phyloP scores from a whole-genome alignment of 1,139 yeast species.

The Yamadazyma mexicana region DNA sequence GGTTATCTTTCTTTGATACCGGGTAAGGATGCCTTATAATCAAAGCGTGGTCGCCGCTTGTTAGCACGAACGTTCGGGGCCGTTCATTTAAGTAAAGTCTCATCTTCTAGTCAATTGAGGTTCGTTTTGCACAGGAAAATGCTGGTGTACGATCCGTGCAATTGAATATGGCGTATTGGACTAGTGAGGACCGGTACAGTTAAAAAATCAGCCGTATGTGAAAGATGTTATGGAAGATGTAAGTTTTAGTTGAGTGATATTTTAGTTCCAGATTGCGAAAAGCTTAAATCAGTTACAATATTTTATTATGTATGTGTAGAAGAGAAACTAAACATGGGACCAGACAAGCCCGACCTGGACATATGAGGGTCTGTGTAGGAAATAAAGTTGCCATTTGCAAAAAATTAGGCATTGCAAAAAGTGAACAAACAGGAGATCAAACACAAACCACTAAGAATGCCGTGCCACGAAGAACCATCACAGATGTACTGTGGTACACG shows the following conservation, averaged over 20 bases:
- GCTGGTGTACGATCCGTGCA: not conserved
- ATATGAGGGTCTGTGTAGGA: no score
- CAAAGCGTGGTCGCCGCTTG: constrained; percentile 48
- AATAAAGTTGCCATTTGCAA: no score
- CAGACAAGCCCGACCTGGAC: no score
- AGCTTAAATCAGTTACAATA: not conserved
- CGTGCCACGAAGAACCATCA: no score
- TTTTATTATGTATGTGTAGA: not conserved
- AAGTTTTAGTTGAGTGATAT: not conserved
- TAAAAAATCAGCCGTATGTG: no score
- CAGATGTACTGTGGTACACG: no score
- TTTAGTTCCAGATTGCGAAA: not conserved
- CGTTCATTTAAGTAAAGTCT: constrained; percentile 48
- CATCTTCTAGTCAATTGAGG: constrained; percentile 28
- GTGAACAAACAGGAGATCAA: no score
- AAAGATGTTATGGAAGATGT: not conserved
- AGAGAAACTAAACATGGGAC: no score
- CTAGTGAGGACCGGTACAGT: no score
- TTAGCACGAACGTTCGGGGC: constrained; percentile 57
- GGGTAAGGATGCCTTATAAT: constrained; percentile 50
- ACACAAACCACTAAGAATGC: no score
- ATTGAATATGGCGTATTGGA: no score
- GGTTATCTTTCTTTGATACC: constrained; percentile 26
- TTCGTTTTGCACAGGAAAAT: not conserved
- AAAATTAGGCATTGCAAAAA: no score